These are phyloP conservation scores for Penicillium paradoxum DNA, from an alignment of 495 filamentous ascomycete genomes.

Conservation along the genomic window DNA sequence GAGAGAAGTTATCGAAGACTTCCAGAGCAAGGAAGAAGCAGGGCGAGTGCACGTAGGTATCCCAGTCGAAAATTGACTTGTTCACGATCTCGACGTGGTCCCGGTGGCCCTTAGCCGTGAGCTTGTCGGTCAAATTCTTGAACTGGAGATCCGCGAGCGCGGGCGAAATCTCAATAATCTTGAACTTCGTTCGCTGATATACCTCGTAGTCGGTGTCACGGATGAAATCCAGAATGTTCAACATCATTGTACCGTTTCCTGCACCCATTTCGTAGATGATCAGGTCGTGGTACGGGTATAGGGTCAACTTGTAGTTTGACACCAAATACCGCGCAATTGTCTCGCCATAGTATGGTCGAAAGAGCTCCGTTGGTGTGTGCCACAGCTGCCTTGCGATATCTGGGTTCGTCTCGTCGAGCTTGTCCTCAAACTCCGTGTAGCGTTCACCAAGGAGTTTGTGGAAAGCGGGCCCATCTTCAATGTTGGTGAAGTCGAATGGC, in stretches of 20 bases:
- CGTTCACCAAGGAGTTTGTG: constrained; percentile 65
- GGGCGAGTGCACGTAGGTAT: constrained; percentile 73
- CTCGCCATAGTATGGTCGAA: constrained; percentile 94
- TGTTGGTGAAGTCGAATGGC: constrained; percentile 82
- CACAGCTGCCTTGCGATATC: constrained; percentile 87
- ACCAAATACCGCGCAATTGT: constrained; percentile 91
- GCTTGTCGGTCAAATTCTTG: constrained; percentile 58
- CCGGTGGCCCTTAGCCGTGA: constrained; percentile 65
- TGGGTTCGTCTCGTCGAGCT: constrained; percentile 61
- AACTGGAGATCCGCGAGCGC: constrained; percentile 73
- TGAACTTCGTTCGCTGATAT: constrained; percentile 89
- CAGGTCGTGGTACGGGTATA: constrained; percentile 93
- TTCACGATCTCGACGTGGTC: constrained; percentile 92
- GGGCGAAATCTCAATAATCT: constrained; percentile 89
- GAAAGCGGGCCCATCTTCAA: constrained; percentile 82
- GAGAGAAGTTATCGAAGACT: constrained; percentile 97
- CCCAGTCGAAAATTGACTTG: constrained; percentile 91
- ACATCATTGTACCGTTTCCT: constrained; percentile 95
- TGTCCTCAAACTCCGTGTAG: constrained; percentile 87
- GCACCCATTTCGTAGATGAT: constrained; percentile 99
- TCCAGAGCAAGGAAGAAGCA: constrained; percentile 99
- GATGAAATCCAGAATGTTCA: constrained; percentile 96
- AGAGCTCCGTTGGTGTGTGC: constrained; percentile 98
- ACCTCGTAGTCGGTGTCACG: constrained; percentile 83
- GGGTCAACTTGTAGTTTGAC: constrained; percentile 88